Evolutionary conservation across 2,329 filamentous ascomycete genomes (phyloP).

Genomic region (Xylariaceae sp.): DNA sequence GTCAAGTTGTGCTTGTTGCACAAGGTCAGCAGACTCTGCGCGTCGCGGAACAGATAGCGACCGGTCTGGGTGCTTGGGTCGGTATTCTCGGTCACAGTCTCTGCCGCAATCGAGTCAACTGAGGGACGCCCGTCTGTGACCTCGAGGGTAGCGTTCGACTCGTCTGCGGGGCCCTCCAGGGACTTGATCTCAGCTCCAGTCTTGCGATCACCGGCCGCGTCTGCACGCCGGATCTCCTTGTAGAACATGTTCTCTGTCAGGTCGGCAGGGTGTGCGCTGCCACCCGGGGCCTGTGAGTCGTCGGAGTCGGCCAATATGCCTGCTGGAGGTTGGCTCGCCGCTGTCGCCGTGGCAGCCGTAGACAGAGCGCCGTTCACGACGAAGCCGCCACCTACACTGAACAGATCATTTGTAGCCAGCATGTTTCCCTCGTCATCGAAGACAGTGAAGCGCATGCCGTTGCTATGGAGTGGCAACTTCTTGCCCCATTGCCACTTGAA

Average conservation of each 20-base stretch:
- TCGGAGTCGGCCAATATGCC: constrained; percentile 9
- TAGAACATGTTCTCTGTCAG: constrained; percentile 45
- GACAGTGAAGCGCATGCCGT: constrained; percentile 44
- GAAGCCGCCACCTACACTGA: constrained; percentile 45
- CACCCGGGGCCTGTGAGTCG: constrained; percentile 16
- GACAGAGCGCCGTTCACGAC: constrained; percentile 44
- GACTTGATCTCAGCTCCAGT: constrained; percentile 36
- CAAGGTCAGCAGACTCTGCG: constrained; percentile 35
- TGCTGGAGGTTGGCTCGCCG: constrained; percentile 8
- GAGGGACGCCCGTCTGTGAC: constrained; percentile 4
- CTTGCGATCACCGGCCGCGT: constrained; percentile 37
- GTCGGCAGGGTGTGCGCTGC: constrained; percentile 34
- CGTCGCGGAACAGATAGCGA: constrained; percentile 40
- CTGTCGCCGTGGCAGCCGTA: constrained; percentile 25
- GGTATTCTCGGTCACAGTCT: constrained; percentile 4
- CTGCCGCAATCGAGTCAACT: constrained; percentile 7
- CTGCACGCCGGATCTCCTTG: constrained; percentile 39
- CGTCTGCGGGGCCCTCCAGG: constrained; percentile 18
- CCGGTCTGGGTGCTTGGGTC: constrained; percentile 25
- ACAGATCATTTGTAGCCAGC: constrained; percentile 42
- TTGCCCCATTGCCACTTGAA: constrained; percentile 45
- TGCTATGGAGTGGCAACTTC: constrained; percentile 44
- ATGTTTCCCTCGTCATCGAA: constrained; percentile 39
- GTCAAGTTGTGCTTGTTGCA: constrained; percentile 44
- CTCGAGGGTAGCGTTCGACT: constrained; percentile 9